Evolutionary conservation across 352 stramenopile genomes (phyloP).

Genomic region (Phytophthora sojae): DNA sequence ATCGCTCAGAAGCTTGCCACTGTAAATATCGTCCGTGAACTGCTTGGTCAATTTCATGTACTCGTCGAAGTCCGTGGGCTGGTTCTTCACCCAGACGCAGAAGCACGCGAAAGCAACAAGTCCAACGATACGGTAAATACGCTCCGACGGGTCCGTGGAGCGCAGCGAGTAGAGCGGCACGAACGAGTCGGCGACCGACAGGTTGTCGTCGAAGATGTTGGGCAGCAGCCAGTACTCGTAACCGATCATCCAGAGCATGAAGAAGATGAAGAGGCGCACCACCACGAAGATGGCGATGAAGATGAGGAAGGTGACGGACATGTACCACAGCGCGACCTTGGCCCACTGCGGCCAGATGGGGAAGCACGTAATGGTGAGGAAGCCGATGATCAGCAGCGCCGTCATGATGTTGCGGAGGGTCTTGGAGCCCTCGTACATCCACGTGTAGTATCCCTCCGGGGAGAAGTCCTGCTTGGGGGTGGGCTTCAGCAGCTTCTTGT

Average conservation of each 20-base stretch:
- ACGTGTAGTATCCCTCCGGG: constrained; percentile 98
- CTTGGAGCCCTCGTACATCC: constrained; percentile 99
- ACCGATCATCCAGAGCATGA: constrained; percentile 95
- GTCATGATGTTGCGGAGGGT: constrained; percentile 98
- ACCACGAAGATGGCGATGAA: constrained; percentile 98
- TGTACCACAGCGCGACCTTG: constrained; percentile 98
- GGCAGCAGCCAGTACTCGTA: constrained; percentile 99
- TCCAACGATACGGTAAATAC: constrained; percentile 95
- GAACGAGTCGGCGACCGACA: constrained; percentile 98
- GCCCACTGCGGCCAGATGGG: constrained; percentile 99
- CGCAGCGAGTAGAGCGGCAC: constrained; percentile 94
- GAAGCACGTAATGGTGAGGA: constrained; percentile 98
- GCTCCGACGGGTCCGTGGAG: constrained; percentile 90
- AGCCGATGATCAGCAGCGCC: constrained; percentile 96
- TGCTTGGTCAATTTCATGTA: constrained; percentile 99
- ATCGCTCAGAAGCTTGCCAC: constrained; percentile 97
- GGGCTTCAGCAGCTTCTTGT: constrained; percentile 88
- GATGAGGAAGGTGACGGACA: constrained; percentile 98
- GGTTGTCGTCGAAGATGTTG: constrained; percentile 99
- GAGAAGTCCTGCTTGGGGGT: constrained; percentile 93
- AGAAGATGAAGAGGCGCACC: constrained; percentile 95
- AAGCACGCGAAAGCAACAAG: constrained; percentile 95
- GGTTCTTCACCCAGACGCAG: constrained; percentile 98
- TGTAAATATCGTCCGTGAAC: constrained; percentile 99
- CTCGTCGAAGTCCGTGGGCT: constrained; percentile 99